These are phyloP conservation scores for Apocynum venetum DNA, from an alignment of 257 asterid genomes.

Conservation along the genomic window DNA sequence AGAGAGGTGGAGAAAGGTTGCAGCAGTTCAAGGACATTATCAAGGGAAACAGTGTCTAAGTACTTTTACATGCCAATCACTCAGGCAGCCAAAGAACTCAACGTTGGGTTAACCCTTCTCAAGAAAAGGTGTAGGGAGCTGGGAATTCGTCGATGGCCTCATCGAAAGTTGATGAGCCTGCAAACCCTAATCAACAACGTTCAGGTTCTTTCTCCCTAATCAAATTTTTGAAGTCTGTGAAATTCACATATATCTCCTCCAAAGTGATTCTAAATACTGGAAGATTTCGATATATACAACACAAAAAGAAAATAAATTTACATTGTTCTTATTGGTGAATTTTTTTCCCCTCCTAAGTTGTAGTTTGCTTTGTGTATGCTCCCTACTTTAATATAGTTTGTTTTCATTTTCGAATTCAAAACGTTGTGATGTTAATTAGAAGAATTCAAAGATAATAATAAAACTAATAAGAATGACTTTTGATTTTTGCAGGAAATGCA, in stretches of 20 bases:
- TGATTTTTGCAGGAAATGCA: constrained; percentile 36
- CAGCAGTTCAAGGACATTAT: constrained; percentile 26
- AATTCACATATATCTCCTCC: no score
- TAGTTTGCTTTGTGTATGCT: no score
- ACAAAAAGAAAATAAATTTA: no score
- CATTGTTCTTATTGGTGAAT: no score
- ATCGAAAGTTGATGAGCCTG: constrained; percentile 79
- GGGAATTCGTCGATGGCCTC: constrained; percentile 90
- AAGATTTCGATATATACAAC: no score
- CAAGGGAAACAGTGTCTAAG: constrained; percentile 42
- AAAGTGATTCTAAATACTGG: no score
- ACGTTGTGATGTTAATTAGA: no score
- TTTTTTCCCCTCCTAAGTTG: no score
- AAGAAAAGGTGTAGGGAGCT: constrained; percentile 85
- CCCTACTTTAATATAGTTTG: no score
- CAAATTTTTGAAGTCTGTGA: no score
- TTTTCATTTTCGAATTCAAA: no score
- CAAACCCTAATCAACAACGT: constrained; percentile 82
- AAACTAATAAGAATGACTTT: neutral
- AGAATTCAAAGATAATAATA: no score
- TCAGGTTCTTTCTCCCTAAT: constrained; percentile 32
- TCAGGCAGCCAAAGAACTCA: constrained; percentile 69
- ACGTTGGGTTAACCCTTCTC: constrained; percentile 72
- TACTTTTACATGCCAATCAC: constrained; percentile 83
- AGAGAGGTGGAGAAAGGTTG: constrained; percentile 14